Evolutionary conservation across 1,284 basidiomycete genomes (phyloP).

Genomic region (Moesziomyces aphidis): DNA sequence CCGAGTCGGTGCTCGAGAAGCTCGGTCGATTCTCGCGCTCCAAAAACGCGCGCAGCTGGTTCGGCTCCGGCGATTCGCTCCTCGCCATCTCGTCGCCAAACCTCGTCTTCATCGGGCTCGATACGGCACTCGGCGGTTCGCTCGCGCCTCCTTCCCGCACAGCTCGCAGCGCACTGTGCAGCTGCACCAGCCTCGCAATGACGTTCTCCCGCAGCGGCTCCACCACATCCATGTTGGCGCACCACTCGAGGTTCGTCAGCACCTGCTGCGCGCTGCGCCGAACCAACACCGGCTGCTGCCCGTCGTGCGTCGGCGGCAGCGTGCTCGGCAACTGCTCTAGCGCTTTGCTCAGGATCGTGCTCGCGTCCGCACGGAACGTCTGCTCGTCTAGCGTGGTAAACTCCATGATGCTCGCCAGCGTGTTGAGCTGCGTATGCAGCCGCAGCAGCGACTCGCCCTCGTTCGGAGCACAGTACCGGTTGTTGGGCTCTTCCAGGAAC

Average conservation of each 20-base stretch:
- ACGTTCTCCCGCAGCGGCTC: constrained; percentile 43
- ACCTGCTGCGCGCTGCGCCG: constrained; percentile 46
- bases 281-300: constrained; percentile 28
- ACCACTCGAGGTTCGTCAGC: constrained; percentile 48
- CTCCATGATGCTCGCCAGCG: constrained; percentile 51
- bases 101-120: constrained; percentile 16
- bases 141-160: neutral
- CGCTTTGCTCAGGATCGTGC: constrained; percentile 51
- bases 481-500: constrained; percentile 47
- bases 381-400: constrained; percentile 48
- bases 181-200: constrained; percentile 33
- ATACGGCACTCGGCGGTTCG: constrained; percentile 15
- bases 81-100: constrained; percentile 12
- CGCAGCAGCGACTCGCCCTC: constrained; percentile 61
- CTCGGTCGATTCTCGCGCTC: constrained; percentile 26
- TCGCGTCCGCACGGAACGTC: constrained; percentile 54
- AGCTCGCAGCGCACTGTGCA: constrained; percentile 22
- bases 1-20: constrained; percentile 31
- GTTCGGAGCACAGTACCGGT: constrained; percentile 33
- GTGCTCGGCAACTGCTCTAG: constrained; percentile 36
- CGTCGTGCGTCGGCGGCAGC: constrained; percentile 33
- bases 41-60: constrained; percentile 19
- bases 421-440: constrained; percentile 59
- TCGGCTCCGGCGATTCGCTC: constrained; percentile 34
- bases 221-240: constrained; percentile 48